Base-by-base conservation (phyloP, 768 basidiomycete species). In the Xerocomellus amylosporus region DNA sequence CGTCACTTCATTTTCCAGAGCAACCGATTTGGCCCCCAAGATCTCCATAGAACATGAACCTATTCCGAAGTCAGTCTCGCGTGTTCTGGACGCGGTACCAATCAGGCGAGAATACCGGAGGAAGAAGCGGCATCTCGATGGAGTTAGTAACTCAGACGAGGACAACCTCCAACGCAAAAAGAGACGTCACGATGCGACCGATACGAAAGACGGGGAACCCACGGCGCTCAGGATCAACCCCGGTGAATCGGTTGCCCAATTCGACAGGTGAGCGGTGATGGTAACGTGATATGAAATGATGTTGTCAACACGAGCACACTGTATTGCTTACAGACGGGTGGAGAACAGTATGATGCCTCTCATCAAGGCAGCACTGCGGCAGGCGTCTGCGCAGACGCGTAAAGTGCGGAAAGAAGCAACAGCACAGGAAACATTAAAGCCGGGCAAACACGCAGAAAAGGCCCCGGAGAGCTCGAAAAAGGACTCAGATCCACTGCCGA, bases 201-300 rank as follows among this genome's bases (percentile, higher is more conserved):
- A 53, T 13, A 57, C 48, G 30, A 60, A 40, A 37, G 57, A 52
- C 55, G 54, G 37, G 12, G 44, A 41, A 34, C 55, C 31, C 53
- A 46, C 65, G 66, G 62, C 66, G 58, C 64, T 85, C 38, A 73
- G 63, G 43, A 89, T 88, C 28, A 75, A 79, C 53, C 81, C 82
- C 0, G 83, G 85, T 41, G 90, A 92, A 68, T 84, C 87, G 1
- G 77, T 91, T 49, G 77, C 80, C 51, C 85, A 89, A 72, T 92
- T 90, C 68, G 87, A 90, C 67, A 76, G 82, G 89, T 89, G 60
- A 48, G 81, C 68, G 55, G 46, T 44, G 30, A 42, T 53, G 33
- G 37, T 44, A 42, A 28, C 28, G 46, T 46, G 51, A 59, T 53
- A 55, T 62, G 45, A 60, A 52, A 38, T 34, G 24, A 30, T 39